Base-by-base conservation (phyloP, 179 eudicot species). In the Silene coronaria region DNA sequence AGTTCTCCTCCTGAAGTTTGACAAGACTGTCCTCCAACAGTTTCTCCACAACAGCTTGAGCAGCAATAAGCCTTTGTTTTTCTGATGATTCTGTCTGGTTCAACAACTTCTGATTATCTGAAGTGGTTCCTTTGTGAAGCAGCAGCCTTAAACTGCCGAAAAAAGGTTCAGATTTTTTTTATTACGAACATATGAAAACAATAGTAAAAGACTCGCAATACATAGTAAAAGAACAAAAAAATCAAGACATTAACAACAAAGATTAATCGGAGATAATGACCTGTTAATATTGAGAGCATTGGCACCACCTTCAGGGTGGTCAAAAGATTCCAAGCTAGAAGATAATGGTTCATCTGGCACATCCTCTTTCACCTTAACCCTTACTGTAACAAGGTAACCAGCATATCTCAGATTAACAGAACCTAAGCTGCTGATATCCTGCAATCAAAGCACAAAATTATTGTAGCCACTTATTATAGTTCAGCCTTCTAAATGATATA, bases 291-390 rank as follows among this genome's bases (percentile, higher is more conserved):
- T 96, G 77, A 96, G 98, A 72, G 99, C 98, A 85, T 89, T 85
- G 24, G 99, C 98, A 55, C 99, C 99, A 32, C 99, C 99, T 82
- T 96, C 97, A 63, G 90, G 90, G 86, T 96, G 98, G 82, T 93
- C 91, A 82, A 85, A 87, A 85, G 84, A 61, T 61, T 86, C 96
- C 63, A 82, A 67, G 84, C 80, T 83, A 72, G 86, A 80, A 78
- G 81, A 82, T 51, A 83, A 78, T 75, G 83, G 65, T 68, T 79
- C 75, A 64, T 73, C 79, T 46, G 84, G 82, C 30, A 60, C 57
- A 76, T 82, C 82, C 38, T 88, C 89, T 78, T 78, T 77, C 70
- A 81, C 90, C 77, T 87, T 88, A 76, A 96, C 92, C 88, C 89
- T 93, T 75, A 93, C 98, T 34, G 82, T 83, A 34, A 92, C 96